Percentiles rank a stretch among this genome's conserved stretches.
phyloP scores from a whole-genome alignment of 2,329 filamentous ascomycete species.

The Aspergillus neotritici region DNA sequence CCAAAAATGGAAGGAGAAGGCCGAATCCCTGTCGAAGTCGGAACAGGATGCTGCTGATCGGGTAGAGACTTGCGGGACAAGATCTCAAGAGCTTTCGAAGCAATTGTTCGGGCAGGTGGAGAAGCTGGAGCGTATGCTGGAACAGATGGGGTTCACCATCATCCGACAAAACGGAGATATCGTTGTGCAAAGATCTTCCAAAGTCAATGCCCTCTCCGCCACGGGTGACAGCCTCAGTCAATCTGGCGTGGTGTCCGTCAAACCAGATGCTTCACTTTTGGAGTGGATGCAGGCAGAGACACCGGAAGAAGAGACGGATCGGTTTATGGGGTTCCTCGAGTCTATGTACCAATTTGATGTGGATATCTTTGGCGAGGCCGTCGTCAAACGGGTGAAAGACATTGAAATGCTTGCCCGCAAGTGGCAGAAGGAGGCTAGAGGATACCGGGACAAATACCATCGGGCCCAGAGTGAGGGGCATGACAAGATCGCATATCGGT shows the following conservation, averaged over 20 bases:
- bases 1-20: slow-evolving; percentile 60
- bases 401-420: slow-evolving; percentile 90
- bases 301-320: slow-evolving; percentile 60
- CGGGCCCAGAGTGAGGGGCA: slow-evolving; percentile 75
- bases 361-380: slow-evolving; percentile 74
- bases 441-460: slow-evolving; percentile 82
- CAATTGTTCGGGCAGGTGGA: slow-evolving; percentile 79
- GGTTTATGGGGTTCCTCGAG: slow-evolving; percentile 69
- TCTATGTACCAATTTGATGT: slow-evolving; percentile 74
- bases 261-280: slow-evolving; percentile 63
- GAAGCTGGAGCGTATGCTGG: slow-evolving; percentile 73
- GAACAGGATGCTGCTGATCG: slow-evolving; percentile 43
- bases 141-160: slow-evolving; percentile 79
- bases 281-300: slow-evolving; percentile 74
- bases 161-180: slow-evolving; percentile 67
- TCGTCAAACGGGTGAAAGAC: slow-evolving; percentile 86
- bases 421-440: slow-evolving; percentile 80
- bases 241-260: slow-evolving; percentile 32
- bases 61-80: slow-evolving; percentile 64
- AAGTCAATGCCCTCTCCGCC: slow-evolving; percentile 39
- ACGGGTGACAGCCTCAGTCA: slow-evolving; percentile 33
- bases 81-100: slow-evolving; percentile 77
- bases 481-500: slow-evolving; percentile 90
- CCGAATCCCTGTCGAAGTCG: slow-evolving; percentile 25
- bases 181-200: slow-evolving; percentile 66